Evolutionary conservation across 2,329 filamentous ascomycete species (phyloP).

Genomic region (Fusarium sp.): DNA sequence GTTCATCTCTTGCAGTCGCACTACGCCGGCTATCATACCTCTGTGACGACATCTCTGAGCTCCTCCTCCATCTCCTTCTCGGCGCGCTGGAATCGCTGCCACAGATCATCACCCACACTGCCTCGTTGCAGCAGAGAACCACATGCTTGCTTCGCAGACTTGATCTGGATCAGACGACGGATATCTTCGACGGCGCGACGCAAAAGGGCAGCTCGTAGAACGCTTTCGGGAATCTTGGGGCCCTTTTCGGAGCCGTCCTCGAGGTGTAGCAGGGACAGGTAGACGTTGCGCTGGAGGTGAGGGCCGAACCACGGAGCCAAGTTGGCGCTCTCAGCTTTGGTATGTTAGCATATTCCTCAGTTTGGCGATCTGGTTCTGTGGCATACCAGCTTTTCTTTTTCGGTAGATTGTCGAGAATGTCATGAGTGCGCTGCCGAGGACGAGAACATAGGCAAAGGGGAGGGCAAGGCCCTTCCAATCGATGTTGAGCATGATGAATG

Average conservation of each 20-base stretch:
- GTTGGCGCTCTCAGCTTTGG: conserved; percentile 77
- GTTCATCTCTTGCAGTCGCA: background rate
- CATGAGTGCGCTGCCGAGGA: conserved; percentile 87
- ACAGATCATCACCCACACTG: conserved; percentile 94
- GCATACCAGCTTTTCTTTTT: conserved; percentile 82
- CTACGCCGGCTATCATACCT: conserved; percentile 63
- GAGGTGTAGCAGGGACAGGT: conserved; percentile 89
- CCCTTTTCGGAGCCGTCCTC: conserved; percentile 72
- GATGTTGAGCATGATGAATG: conserved; percentile 60
- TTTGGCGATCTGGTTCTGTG: background rate
- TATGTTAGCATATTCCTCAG: conserved; percentile 1
- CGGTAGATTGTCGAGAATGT: conserved; percentile 95
- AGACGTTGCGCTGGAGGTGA: conserved; percentile 92
- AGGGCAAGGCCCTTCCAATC: conserved; percentile 88
- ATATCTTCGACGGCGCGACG: conserved; percentile 94
- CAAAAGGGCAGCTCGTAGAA: conserved; percentile 88
- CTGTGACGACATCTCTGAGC: conserved; percentile 89
- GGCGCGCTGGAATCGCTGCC: conserved; percentile 89
- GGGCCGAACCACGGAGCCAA: conserved; percentile 94
- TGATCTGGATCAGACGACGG: conserved; percentile 86
- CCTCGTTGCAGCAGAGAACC: conserved; percentile 85
- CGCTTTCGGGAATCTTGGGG: conserved; percentile 78
- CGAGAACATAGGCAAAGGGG: conserved; percentile 87
- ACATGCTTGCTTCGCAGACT: conserved; percentile 88
- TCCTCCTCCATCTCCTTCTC: conserved; percentile 99